A percentile compares a stretch with the other conserved stretches of the same genome.
Evolutionary conservation across 352 stramenopile species (phyloP).

Genomic region (Phytophthora sansomeana): DNA sequence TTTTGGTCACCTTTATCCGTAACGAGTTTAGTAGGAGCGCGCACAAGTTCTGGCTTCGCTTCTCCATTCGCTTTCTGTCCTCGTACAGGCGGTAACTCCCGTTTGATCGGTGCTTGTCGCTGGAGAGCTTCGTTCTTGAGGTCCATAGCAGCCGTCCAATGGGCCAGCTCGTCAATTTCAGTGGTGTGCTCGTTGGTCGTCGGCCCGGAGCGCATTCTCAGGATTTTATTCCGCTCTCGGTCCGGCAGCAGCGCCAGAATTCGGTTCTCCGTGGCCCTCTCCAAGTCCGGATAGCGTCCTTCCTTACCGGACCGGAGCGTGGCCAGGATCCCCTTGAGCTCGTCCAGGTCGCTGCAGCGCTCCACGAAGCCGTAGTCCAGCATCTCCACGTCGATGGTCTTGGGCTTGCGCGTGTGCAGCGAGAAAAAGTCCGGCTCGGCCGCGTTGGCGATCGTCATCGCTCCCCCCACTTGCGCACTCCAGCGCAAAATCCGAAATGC

Average conservation of each 20-base stretch:
- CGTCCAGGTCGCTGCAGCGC: slow-evolving; percentile 79
- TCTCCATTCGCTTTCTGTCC: slow-evolving; percentile 36
- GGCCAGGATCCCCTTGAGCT: slow-evolving; percentile 89
- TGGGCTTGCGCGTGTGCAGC: slow-evolving; percentile 75
- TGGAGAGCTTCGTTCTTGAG: slow-evolving; percentile 60
- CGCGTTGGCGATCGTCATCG: slow-evolving; percentile 48
- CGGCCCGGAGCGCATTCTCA: slow-evolving; percentile 66
- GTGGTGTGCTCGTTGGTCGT: slow-evolving; percentile 59
- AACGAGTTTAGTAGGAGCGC: neutral
- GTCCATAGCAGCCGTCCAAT: slow-evolving; percentile 73
- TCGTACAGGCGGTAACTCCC: slow-evolving; percentile 61
- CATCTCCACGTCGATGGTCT: slow-evolving; percentile 85
- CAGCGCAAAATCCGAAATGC: slow-evolving; percentile 29
- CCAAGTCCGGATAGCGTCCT: slow-evolving; percentile 90
- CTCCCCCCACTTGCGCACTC: neutral
- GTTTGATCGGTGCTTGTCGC: slow-evolving; percentile 33
- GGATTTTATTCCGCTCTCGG: slow-evolving; percentile 80
- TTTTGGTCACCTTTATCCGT: slow-evolving; percentile 22
- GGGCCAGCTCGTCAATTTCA: slow-evolving; percentile 68
- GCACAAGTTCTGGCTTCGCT: slow-evolving; percentile 8
- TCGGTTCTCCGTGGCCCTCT: slow-evolving; percentile 77
- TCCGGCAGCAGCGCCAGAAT: slow-evolving; percentile 83
- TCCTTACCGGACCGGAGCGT: slow-evolving; percentile 90
- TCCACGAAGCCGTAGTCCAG: slow-evolving; percentile 94
- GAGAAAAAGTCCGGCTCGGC: slow-evolving; percentile 76